Evolutionary conservation across 1,284 basidiomycete species (phyloP).

Genomic region (Ustilago bromivora): DNA sequence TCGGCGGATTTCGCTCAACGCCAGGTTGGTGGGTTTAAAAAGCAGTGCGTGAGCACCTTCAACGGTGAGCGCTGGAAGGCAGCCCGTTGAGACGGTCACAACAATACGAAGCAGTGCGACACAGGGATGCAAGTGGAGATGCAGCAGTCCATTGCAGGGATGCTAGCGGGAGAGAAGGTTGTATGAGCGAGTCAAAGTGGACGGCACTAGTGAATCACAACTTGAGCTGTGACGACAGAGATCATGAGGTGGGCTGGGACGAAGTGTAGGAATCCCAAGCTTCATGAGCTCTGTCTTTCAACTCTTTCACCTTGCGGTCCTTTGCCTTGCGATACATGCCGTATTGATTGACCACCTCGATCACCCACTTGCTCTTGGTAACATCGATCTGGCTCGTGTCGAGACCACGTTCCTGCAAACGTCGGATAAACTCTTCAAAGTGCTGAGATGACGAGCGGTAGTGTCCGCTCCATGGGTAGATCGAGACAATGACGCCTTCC

Average conservation of each 20-base stretch:
- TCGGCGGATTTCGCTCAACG: background rate
- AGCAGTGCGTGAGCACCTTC: background rate
- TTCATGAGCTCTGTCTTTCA: constrained; percentile 32
- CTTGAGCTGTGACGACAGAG: background rate
- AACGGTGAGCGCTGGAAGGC: background rate
- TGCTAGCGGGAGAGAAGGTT: background rate
- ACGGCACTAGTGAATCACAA: background rate
- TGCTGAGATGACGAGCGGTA: constrained; percentile 52
- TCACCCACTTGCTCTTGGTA: constrained; percentile 51
- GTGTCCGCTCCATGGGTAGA: constrained; percentile 56
- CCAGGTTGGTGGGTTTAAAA: background rate
- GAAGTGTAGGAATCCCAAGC: constrained; percentile 22
- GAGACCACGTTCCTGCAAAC: constrained; percentile 42
- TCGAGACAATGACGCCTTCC: constrained; percentile 53
- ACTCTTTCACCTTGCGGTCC: constrained; percentile 41
- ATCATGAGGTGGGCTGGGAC: constrained; percentile 25
- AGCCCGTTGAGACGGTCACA: too few species aligned
- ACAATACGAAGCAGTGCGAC: background rate
- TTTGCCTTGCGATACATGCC: constrained; percentile 53
- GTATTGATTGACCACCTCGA: constrained; percentile 54
- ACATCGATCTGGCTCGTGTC: constrained; percentile 55
- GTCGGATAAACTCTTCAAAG: constrained; percentile 49
- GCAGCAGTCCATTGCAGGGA: background rate
- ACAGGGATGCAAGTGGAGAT: background rate
- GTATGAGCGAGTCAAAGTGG: background rate